phyloP scores from a whole-genome alignment of 768 basidiomycete species.

The Boletus tomentosulus region DNA sequence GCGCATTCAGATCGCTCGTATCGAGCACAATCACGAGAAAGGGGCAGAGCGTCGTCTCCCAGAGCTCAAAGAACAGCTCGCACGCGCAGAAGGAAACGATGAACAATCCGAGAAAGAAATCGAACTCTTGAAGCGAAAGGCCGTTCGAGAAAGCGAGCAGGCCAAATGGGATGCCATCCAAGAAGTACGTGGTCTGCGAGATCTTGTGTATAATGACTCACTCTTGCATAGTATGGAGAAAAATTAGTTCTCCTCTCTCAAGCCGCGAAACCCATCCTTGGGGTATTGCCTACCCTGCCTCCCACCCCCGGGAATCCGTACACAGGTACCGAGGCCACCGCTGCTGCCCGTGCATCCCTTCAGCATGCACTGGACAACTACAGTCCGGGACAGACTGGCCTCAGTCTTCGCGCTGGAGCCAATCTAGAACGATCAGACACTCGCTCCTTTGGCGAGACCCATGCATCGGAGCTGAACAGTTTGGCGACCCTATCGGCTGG shows the following conservation, averaged over 20 bases:
- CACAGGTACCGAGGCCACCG: slow-evolving; percentile 57
- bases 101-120: slow-evolving; percentile 65
- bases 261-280: slow-evolving; percentile 59
- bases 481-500: slow-evolving; percentile 38
- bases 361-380: slow-evolving; percentile 79
- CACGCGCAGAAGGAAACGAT: slow-evolving; percentile 61
- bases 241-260: slow-evolving; percentile 73
- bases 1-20: slow-evolving; percentile 54
- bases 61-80: slow-evolving; percentile 69
- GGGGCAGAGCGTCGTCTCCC: slow-evolving; percentile 62
- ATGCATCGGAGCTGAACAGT: slow-evolving; percentile 65
- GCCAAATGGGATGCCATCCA: slow-evolving; percentile 77
- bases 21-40: slow-evolving; percentile 65
- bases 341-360: slow-evolving; percentile 64
- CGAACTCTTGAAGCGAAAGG: slow-evolving; percentile 71
- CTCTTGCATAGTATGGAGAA: slow-evolving; percentile 61
- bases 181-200: slow-evolving; percentile 48
- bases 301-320: slow-evolving; percentile 57
- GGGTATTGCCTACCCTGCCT: slow-evolving; percentile 63
- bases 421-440: slow-evolving; percentile 71
- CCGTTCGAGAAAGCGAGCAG: slow-evolving; percentile 67
- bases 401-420: slow-evolving; percentile 42
- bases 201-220: background rate
- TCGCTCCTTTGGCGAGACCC: slow-evolving; percentile 80
- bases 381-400: slow-evolving; percentile 58